Evolutionary conservation across 2,329 filamentous ascomycete genomes (phyloP), one percentile per base, ranked within the genome.

Genomic region (Diaporthe sp.): DNA sequence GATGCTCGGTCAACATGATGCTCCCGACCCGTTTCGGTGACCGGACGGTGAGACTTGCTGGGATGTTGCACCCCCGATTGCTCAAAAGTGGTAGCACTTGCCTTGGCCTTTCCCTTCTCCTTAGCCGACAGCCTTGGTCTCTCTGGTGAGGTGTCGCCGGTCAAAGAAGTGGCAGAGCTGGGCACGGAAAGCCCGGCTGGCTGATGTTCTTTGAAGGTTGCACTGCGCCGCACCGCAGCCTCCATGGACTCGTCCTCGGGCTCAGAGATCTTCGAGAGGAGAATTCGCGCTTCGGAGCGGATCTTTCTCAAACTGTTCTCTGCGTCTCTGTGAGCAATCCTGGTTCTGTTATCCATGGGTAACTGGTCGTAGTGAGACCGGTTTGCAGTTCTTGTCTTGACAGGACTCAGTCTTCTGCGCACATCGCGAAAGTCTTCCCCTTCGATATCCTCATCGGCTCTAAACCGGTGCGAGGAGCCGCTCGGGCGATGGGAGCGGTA

Each of bases 91-190:
- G 10, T 22, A 12, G 19, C 42, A 34, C 10, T 31, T 4, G 34
- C 72, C 57, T 22, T 75, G 0, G 19, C 34, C 12, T 73, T 65
- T 4, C 69, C 44, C 22, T 73, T 75, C 42, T 70, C 73, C 7
- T 13, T 46, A 15, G 69, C 34, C 17, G 62, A 70, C 31, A 34
- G 49, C 31, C 31, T 51, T 13, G 25, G 7, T 10, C 39, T 49
- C 17, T 67, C 46, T 4, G 39, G 25, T 12, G 59, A 55, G 5
- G 28, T 31, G 7, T 46, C 71, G 10, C 39, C 28, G 22, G 31
- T 22, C 12, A 46, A 19, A 22, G 61, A 65, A 5, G 34, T 65
- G 37, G 6, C 71, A 25, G 31, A 65, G 4, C 46, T 57, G 12
- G 37, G 22, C 4, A 62, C 25, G 28, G 37, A 19, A 17, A 44